These are phyloP conservation scores for Lignosus rhinocerotis DNA, from an alignment of 1,284 basidiomycete species.

Conservation along the genomic window DNA sequence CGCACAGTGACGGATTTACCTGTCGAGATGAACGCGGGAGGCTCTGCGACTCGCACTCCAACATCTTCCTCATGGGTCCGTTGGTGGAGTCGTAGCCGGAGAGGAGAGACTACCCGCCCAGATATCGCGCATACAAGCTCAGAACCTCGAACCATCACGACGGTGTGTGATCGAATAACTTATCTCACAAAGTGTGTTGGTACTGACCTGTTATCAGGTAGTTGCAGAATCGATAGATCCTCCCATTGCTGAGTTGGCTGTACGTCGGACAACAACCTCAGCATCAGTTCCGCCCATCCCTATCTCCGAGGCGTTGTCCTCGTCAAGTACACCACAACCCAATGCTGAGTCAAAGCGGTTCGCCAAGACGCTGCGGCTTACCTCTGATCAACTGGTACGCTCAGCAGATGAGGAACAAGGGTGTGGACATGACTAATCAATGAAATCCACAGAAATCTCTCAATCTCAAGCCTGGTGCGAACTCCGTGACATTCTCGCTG, in stretches of 20 bases:
- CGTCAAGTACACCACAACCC: not conserved
- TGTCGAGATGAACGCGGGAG: slow-evolving; percentile 24
- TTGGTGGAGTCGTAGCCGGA: slow-evolving; percentile 71
- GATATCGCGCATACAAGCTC: slow-evolving; percentile 27
- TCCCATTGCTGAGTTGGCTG: not conserved
- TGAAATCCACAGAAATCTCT: slow-evolving; percentile 68
- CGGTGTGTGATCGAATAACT: slow-evolving; percentile 15
- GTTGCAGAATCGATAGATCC: not conserved
- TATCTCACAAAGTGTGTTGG: not conserved
- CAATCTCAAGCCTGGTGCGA: slow-evolving; percentile 86
- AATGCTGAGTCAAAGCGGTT: slow-evolving; percentile 51
- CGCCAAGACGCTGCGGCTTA: slow-evolving; percentile 90
- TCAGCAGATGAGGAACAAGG: not conserved
- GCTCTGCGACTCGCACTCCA: slow-evolving; percentile 45
- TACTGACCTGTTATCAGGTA: not conserved
- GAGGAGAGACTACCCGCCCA: slow-evolving; percentile 32
- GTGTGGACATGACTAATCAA: not conserved
- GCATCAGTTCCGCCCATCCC: slow-evolving; percentile 16
- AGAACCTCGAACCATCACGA: slow-evolving; percentile 15
- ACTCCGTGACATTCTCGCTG: slow-evolving; percentile 93
- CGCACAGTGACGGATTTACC: slow-evolving; percentile 13
- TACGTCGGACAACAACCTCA: slow-evolving; percentile 19
- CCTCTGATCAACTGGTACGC: slow-evolving; percentile 79
- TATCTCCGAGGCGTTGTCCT: not conserved
- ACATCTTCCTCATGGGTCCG: slow-evolving; percentile 69